phyloP scores from a whole-genome alignment of 805 yeast genomes.

The Lipomyces kockii region DNA sequence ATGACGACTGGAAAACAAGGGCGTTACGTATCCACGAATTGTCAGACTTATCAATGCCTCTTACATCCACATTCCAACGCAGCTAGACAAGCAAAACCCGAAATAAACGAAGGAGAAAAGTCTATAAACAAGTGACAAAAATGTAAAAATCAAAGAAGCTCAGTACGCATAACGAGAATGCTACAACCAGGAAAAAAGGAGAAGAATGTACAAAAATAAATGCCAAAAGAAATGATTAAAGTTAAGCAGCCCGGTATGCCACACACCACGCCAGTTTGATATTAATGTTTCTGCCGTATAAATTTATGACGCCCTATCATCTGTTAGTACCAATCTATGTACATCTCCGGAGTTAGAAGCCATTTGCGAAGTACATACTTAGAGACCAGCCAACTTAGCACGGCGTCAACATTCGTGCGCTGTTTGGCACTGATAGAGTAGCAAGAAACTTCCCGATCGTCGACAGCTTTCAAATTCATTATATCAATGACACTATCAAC shows the following conservation, averaged over 20 bases:
- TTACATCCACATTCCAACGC: not conserved
- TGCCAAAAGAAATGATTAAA: not conserved
- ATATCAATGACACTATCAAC: conserved; percentile 45
- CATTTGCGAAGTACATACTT: conserved; percentile 22
- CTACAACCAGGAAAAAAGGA: not conserved
- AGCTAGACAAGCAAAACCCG: not conserved
- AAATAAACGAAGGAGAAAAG: not conserved
- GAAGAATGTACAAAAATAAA: not conserved
- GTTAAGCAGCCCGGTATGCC: not conserved
- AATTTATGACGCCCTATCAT: not conserved
- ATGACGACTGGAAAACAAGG: too few species aligned
- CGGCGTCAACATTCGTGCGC: conserved; percentile 44
- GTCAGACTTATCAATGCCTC: not conserved
- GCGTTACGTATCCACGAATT: too few species aligned
- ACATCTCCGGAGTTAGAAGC: not conserved
- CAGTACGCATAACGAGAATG: not conserved
- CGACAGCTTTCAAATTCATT: conserved; percentile 43
- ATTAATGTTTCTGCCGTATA: not conserved
- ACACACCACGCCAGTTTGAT: not conserved
- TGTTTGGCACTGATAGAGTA: conserved; percentile 48
- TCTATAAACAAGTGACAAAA: not conserved
- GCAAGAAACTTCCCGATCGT: conserved; percentile 45
- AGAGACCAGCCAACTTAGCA: conserved; percentile 46
- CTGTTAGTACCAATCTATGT: not conserved
- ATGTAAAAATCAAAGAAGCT: not conserved